Conservation (phyloP, 371 early-diverging fungal species). For the Mortierella sp. region DNA sequence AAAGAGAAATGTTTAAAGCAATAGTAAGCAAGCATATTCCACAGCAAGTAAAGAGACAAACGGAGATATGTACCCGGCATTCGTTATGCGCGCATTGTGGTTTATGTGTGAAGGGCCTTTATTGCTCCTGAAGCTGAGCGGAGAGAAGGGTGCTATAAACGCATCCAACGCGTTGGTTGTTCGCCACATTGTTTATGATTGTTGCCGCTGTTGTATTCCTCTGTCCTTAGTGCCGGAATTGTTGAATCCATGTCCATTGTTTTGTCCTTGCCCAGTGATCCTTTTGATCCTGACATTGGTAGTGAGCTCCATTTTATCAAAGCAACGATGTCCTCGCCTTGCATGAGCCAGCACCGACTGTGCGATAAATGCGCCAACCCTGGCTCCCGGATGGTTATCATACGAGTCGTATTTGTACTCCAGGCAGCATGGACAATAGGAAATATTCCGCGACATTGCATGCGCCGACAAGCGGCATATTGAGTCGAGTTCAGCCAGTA, state of each 20-base stretch:
- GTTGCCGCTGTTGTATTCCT: background rate
- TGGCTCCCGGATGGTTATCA: background rate
- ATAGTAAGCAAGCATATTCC: slow-evolving; percentile 6
- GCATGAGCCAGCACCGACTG: background rate
- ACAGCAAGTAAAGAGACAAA: background rate
- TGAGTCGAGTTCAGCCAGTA: background rate
- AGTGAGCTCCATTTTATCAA: background rate
- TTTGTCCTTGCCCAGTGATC: background rate
- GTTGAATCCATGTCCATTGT: background rate
- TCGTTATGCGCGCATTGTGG: background rate
- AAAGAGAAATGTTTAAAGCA: slow-evolving; percentile 11
- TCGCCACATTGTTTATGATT: background rate
- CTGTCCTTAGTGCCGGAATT: background rate
- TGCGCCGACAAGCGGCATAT: background rate
- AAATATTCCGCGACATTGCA: background rate
- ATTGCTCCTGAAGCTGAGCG: slow-evolving; percentile 26
- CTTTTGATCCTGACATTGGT: background rate
- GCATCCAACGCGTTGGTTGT: background rate
- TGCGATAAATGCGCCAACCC: background rate
- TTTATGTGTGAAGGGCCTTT: slow-evolving; percentile 25
- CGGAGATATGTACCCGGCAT: background rate
- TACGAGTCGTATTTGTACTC: background rate
- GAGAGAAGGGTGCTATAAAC: slow-evolving; percentile 3
- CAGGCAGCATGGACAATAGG: background rate
- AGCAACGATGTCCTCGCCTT: background rate